These are phyloP conservation scores for Schoenoplectus tabernaemontani DNA, from an alignment of 202 grass and related monocot species.

Conservation along the genomic window DNA sequence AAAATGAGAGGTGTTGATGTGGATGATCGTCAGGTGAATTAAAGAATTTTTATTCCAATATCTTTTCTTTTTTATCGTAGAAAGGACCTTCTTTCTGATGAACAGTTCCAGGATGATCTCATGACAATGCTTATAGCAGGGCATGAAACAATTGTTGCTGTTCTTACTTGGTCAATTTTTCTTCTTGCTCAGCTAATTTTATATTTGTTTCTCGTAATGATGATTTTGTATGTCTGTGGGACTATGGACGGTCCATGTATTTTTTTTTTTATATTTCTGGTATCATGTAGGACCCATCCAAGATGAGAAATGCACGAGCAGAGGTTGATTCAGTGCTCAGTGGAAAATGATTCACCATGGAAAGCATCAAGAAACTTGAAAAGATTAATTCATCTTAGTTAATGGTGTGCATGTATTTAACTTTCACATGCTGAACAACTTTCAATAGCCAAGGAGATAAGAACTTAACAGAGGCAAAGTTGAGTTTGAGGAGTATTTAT, in stretches of 20 bases:
- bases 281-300: slow-evolving; percentile 61
- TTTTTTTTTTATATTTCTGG: slow-evolving; percentile 3
- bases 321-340: slow-evolving; percentile 80
- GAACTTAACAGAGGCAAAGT: too few species aligned
- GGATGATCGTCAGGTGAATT: slow-evolving; percentile 83
- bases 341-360: slow-evolving; percentile 42
- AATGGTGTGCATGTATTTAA: not conserved
- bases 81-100: not conserved
- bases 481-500: too few species aligned
- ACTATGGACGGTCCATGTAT: not conserved
- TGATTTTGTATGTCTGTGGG: not conserved
- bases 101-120: slow-evolving; percentile 90
- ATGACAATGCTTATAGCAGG: slow-evolving; percentile 99
- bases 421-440: not conserved
- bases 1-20: slow-evolving; percentile 91
- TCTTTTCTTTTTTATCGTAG: not conserved
- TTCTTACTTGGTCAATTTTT: slow-evolving; percentile 90
- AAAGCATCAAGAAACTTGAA: slow-evolving; percentile 64
- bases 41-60: not conserved
- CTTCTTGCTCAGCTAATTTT: slow-evolving; percentile 63
- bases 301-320: slow-evolving; percentile 88
- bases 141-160: slow-evolving; percentile 97
- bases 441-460: too few species aligned
- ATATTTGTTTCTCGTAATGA: not conserved
- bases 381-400: slow-evolving; percentile 37